Percentiles rank a stretch among this genome's conserved stretches.
These are phyloP conservation scores for Umbelopsis ramanniana DNA, from an alignment of 192 early-diverging fungal species.

Conservation along the genomic window DNA sequence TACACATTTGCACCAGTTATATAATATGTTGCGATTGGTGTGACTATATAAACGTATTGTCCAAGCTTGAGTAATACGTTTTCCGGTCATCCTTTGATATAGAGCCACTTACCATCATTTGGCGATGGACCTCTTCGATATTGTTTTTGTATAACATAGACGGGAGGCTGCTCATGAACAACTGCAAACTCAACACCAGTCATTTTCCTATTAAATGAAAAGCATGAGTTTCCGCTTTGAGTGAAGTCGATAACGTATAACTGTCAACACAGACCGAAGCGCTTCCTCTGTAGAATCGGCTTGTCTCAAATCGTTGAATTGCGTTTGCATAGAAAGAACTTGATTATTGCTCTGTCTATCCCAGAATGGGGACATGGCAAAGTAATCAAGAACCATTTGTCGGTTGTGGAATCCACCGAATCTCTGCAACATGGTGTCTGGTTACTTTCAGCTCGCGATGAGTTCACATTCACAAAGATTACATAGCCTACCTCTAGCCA, in stretches of 20 bases:
- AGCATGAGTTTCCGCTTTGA: background rate
- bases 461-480: background rate
- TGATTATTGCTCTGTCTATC: constrained; percentile 80
- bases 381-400: constrained; percentile 80
- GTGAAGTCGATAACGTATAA: background rate
- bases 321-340: constrained; percentile 80
- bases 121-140: constrained; percentile 54
- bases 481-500: constrained; percentile 48
- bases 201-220: constrained; percentile 57
- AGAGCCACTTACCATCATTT: constrained; percentile 47
- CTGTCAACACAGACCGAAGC: constrained; percentile 10
- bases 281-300: constrained; percentile 52
- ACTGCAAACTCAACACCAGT: constrained; percentile 79
- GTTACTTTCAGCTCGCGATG: too few relatives aligned
- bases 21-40: constrained; percentile 67
- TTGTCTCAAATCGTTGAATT: constrained; percentile 72
- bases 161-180: constrained; percentile 64
- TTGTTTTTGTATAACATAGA: constrained; percentile 78
- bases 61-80: background rate
- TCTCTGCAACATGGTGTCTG: constrained; percentile 36
- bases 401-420: constrained; percentile 69
- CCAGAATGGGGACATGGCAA: constrained; percentile 83
- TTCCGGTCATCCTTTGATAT: background rate
- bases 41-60: constrained; percentile 37
- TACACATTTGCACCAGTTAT: constrained; percentile 74